These are phyloP conservation scores for Penicillium angulare DNA, from an alignment of 495 filamentous ascomycete genomes.

Conservation along the genomic window DNA sequence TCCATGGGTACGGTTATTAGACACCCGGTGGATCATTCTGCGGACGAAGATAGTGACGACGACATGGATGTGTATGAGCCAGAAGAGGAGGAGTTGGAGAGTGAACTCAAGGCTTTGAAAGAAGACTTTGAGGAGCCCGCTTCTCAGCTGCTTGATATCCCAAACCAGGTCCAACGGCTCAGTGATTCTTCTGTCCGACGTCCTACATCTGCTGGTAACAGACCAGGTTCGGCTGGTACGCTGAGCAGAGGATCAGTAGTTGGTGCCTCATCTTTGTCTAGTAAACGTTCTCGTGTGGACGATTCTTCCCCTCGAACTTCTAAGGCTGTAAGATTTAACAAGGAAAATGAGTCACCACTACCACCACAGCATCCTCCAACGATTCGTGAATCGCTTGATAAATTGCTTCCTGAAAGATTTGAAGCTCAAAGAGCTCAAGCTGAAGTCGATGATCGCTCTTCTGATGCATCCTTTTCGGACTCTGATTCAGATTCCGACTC, in stretches of 20 bases:
- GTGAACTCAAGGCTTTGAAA: slow-evolving; percentile 44
- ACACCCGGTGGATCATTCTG: slow-evolving; percentile 30
- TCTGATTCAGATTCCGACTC: slow-evolving; percentile 10
- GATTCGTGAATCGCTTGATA: slow-evolving; percentile 5
- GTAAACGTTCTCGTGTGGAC: slow-evolving; percentile 23
- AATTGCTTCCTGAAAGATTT: no score
- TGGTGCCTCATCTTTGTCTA: slow-evolving; percentile 26
- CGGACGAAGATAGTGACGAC: slow-evolving; percentile 36
- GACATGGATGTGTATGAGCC: slow-evolving; percentile 31
- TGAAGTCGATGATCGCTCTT: not conserved
- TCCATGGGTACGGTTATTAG: slow-evolving; percentile 44
- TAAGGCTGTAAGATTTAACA: slow-evolving; percentile 36
- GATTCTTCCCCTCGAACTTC: slow-evolving; percentile 28
- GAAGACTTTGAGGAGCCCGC: slow-evolving; percentile 37
- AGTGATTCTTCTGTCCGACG: slow-evolving; percentile 13
- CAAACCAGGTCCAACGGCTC: slow-evolving; percentile 8
- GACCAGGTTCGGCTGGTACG: slow-evolving; percentile 20
- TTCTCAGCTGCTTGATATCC: slow-evolving; percentile 22
- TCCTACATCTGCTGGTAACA: slow-evolving; percentile 14
- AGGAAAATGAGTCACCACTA: slow-evolving; percentile 6
- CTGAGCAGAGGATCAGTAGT: slow-evolving; percentile 13
- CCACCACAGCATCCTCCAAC: not conserved
- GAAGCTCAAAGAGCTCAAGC: slow-evolving; percentile 8
- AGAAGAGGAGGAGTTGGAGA: slow-evolving; percentile 39
- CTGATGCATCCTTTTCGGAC: slow-evolving; percentile 7